Percentiles rank a stretch among this genome's conserved stretches.
phyloP scores from a whole-genome alignment of 177 flowering plant species.

The Vitis hybrid region DNA sequence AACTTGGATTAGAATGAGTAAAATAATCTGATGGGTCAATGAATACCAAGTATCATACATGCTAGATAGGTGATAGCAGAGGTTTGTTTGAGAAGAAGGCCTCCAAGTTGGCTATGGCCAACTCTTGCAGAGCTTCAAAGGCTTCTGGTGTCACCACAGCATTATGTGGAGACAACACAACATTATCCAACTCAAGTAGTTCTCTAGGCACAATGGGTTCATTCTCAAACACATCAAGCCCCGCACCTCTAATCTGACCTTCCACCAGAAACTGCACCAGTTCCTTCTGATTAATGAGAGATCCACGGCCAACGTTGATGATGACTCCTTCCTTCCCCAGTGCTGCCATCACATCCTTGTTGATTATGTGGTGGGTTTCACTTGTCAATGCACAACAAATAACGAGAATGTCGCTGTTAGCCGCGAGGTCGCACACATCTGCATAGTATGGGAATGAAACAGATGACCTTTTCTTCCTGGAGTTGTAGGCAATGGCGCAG shows the following conservation, averaged over 20 bases:
- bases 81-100: conserved; percentile 42
- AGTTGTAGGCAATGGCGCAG: conserved; percentile 51
- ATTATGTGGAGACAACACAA: conserved; percentile 49
- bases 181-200: conserved; percentile 40
- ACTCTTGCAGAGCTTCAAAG: conserved; percentile 10
- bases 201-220: conserved; percentile 46
- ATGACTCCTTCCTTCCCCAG: conserved; percentile 45
- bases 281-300: conserved; percentile 42
- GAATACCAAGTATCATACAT: no score
- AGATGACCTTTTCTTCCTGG: conserved; percentile 42
- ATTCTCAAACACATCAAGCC: conserved; percentile 48
- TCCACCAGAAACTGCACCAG: conserved; percentile 31
- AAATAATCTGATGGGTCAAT: no score
- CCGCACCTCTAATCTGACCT: conserved; percentile 48
- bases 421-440: conserved; percentile 41
- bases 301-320: conserved; percentile 48
- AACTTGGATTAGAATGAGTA: no score
- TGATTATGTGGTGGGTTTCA: conserved; percentile 38
- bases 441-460: conserved; percentile 33
- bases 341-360: conserved; percentile 38
- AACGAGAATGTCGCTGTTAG: conserved; percentile 41
- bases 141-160: conserved; percentile 36
- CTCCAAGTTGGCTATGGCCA: conserved; percentile 32
- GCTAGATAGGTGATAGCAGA: conserved; percentile 13
- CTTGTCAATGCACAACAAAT: conserved; percentile 48